Base-by-base conservation (phyloP, 441 rosid genomes). In the Theobroma grandiflorum region DNA sequence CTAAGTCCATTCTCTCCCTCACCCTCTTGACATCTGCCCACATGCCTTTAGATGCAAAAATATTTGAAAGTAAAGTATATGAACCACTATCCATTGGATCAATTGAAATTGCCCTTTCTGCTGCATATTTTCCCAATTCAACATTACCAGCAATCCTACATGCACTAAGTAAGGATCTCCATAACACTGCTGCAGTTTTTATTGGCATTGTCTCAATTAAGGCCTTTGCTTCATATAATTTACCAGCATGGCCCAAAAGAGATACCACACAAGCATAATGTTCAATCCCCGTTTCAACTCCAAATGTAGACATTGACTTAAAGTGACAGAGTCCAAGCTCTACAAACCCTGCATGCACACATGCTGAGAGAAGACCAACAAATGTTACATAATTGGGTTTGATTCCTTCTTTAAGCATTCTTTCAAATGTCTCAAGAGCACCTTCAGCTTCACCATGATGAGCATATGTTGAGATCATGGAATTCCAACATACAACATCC, bases 101-200 rank as follows among this genome's bases (percentile, higher is more conserved):
- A 15, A 79, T 71, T 3, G 87, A 86, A 33, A 90, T 91, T 55
- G 96, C 94, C 93, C 76, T 92, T 85, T 87, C 86, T 38, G 96
- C 95, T 52, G 96, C 93, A 78, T 90, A 82, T 70, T 82, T 88
- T 45, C 91, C 93, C 52, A 90, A 49, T 82, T 94, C 92, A 2
- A 91, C 45, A 79, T 92, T 59, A 45, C 94, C 90, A 6, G 74
- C 78, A 71, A 76, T 79, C 58, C 87, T 81, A 63, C 94, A 90
- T 7, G 88, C 90, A 79, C 92, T 86, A 10, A 94, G 90, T 82
- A 94, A 88, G 79, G 90, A 86, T 88, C 93, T 93, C 98, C 96
- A 92, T 4, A 91, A 67, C 63, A 82, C 80, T 8, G 89, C 94
- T 10, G 80, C 83, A 64, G 89, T 89, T 65, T 90, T 74, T 62